Base-by-base conservation (phyloP, 176 grass and related monocot species). In the Hsuehochloa calcarea region DNA sequence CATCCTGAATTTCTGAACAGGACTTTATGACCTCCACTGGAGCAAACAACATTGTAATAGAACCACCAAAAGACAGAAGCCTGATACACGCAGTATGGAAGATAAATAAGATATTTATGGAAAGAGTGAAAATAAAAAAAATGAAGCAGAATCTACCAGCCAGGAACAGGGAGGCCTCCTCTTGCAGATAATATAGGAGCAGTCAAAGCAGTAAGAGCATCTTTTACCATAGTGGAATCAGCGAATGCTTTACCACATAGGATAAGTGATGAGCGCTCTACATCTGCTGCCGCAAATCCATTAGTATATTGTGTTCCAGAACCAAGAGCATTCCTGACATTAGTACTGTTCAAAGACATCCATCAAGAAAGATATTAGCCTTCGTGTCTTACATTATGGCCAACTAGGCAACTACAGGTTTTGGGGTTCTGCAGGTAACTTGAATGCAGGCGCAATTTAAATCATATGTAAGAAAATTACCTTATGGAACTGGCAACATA, bases 401-500 rank as follows among this genome's bases (percentile, higher is more conserved):
- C 35, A 82, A 39, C 39, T 8, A 40, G 39, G 39, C 39, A 40
- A 40, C 27, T 50, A 76, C 22, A 79, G 38, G 40, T 80, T 37
- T 80, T 62, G 4, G 20, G 38, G 0, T 47, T 15, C 65, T 86
- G 72, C 4, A 65, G 29, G 15, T 49, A 56, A 77, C 39, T 67
- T 77, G 15, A 83, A 74, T 62, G 68, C 54, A 67, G 23, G 49
- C 15, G 47, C 26, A 88, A 73, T 6, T 68, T 69, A 72, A 27
- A 84, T 78, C 38, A 78, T 47, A 71, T 23, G 5, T 27, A 15
- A 65, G 38, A 59, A 73, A 79, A 66, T 80, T 90, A 98, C 96
- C 93, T 98, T 82, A 98, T 98, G 44, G 93, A 98, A 87, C 88
- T 93, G 61, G 96, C 81, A 84, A 89, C 84, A 83, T 98, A 98